Evolutionary conservation across 2,329 filamentous ascomycete species (phyloP).

Genomic region (Dissoconium aciculare): DNA sequence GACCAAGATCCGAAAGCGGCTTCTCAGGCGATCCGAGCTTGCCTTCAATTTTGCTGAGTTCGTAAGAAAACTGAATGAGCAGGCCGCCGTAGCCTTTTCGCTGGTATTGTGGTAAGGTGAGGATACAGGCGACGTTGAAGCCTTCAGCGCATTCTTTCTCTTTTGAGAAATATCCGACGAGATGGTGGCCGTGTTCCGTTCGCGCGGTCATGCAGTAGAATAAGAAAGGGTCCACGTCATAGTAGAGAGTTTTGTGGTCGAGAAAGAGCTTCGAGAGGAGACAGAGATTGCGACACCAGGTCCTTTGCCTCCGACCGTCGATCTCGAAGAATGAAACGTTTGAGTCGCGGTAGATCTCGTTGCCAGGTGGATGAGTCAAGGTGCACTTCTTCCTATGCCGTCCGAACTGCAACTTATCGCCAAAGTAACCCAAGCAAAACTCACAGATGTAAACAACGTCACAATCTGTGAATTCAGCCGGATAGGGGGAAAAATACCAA

Average conservation of each 20-base stretch:
- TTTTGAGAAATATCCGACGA: slow-evolving; percentile 99
- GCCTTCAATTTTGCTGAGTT: slow-evolving; percentile 84
- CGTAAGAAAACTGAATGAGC: slow-evolving; percentile 94
- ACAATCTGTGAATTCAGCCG: slow-evolving; percentile 70
- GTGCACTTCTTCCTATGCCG: slow-evolving; percentile 84
- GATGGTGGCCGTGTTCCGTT: slow-evolving; percentile 77
- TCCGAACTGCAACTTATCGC: slow-evolving; percentile 63
- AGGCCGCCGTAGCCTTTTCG: slow-evolving; percentile 85
- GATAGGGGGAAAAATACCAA: slow-evolving; percentile 98
- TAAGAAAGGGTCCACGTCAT: slow-evolving; percentile 96
- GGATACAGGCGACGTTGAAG: slow-evolving; percentile 96
- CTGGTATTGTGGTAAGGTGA: slow-evolving; percentile 92
- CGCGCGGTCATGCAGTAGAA: slow-evolving; percentile 96
- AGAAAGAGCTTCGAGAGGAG: slow-evolving; percentile 91
- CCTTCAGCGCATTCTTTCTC: slow-evolving; percentile 94
- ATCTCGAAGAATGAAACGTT: slow-evolving; percentile 95
- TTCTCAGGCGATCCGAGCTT: slow-evolving; percentile 96
- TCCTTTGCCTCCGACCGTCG: slow-evolving; percentile 81
- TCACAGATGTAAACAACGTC: slow-evolving; percentile 95
- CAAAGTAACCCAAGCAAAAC: slow-evolving; percentile 87
- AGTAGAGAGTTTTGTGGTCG: slow-evolving; percentile 96
- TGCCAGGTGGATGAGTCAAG: slow-evolving; percentile 81
- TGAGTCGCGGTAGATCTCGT: slow-evolving; percentile 94
- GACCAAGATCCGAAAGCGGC: slow-evolving; percentile 79
- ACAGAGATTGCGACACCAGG: slow-evolving; percentile 93